These are phyloP conservation scores for Davidsoniella virescens DNA, from an alignment of 2,329 filamentous ascomycete genomes.

Conservation along the genomic window DNA sequence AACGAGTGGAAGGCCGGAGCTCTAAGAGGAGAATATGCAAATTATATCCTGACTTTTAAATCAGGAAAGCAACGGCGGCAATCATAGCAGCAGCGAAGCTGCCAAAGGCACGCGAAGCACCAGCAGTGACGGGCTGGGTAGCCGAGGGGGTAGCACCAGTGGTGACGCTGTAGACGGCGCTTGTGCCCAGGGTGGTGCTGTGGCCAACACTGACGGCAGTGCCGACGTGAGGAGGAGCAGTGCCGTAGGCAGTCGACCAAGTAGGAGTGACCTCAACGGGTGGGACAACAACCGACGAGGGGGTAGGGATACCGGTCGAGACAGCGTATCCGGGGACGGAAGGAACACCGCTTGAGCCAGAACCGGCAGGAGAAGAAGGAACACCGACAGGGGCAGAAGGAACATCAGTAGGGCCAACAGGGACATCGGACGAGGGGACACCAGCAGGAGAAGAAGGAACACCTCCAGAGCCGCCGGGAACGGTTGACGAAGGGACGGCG, in stretches of 20 bases:
- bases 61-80: constrained; percentile 1
- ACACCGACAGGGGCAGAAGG: background rate
- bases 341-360: background rate
- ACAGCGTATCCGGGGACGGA: background rate
- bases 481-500: background rate
- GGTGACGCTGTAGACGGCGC: background rate
- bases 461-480: too few species aligned
- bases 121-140: background rate
- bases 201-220: background rate
- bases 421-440: background rate
- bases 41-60: background rate
- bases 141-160: background rate
- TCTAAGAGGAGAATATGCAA: background rate
- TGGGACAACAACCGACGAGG: background rate
- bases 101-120: background rate
- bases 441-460: constrained; percentile 10
- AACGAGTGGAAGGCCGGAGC: background rate
- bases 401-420: background rate
- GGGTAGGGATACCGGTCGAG: too few species aligned
- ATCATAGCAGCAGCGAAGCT: background rate
- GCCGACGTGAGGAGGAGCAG: background rate
- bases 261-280: background rate
- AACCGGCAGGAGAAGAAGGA: background rate
- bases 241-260: background rate
- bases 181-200: background rate